Evolutionary conservation across 257 asterid species (phyloP).

Genomic region (Agastache rugosa): DNA sequence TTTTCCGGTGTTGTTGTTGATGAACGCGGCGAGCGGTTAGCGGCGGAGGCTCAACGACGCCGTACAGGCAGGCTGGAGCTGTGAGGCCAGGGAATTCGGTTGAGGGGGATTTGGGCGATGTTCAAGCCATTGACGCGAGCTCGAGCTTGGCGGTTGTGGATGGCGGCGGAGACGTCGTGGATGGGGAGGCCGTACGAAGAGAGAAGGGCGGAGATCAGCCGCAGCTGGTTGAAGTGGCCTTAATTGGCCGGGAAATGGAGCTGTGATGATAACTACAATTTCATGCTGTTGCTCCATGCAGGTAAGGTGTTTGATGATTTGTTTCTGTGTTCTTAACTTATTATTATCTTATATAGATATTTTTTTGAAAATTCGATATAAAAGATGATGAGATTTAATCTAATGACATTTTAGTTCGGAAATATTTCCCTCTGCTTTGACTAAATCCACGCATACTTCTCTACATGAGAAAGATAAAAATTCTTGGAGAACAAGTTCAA

Average conservation of each 20-base stretch:
- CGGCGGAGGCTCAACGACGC: slow-evolving; percentile 43
- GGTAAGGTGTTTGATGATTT: not conserved
- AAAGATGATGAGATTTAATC: too few relatives aligned
- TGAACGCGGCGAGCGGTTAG: slow-evolving; percentile 33
- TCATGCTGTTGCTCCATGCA: not conserved
- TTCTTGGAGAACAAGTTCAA: too few relatives aligned
- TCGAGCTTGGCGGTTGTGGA: slow-evolving; percentile 59
- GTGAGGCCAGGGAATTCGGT: slow-evolving; percentile 57
- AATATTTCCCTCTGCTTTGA: too few relatives aligned
- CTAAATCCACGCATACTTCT: too few relatives aligned
- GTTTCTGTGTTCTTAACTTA: not conserved
- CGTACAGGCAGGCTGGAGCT: slow-evolving; percentile 47
- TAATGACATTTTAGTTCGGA: too few relatives aligned
- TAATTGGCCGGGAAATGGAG: slow-evolving; percentile 48
- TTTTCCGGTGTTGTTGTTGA: slow-evolving; percentile 33
- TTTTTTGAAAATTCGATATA: too few relatives aligned
- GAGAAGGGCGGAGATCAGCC: slow-evolving; percentile 49
- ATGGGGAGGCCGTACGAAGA: slow-evolving; percentile 46
- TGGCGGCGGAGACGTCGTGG: slow-evolving; percentile 23
- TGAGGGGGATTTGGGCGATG: slow-evolving; percentile 37
- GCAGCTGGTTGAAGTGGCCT: slow-evolving; percentile 58
- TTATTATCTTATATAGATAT: too few relatives aligned
- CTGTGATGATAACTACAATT: slow-evolving; percentile 27
- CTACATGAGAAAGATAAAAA: too few relatives aligned
- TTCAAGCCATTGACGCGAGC: slow-evolving; percentile 41